Conservation (phyloP, 2,329 filamentous ascomycete species). For the Colletotrichum melonis region DNA sequence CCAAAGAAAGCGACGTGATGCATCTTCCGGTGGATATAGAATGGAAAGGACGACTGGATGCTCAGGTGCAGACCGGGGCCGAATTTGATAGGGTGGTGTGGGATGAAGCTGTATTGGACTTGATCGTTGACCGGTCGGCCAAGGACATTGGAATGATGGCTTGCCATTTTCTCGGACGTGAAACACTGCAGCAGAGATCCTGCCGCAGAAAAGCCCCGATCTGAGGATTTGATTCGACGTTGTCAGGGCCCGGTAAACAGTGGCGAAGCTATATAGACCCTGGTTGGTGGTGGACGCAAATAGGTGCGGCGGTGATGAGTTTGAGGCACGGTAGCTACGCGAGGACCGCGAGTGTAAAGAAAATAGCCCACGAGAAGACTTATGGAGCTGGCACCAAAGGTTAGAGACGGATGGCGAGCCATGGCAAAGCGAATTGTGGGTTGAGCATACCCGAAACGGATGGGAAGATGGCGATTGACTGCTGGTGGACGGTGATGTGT, state of each 20-base stretch:
- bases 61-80: not conserved
- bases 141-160: not conserved
- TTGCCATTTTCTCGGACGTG: not conserved
- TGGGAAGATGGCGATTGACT: not conserved
- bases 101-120: not conserved
- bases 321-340: not conserved
- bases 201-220: not conserved
- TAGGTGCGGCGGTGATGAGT: not conserved
- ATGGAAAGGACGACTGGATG: not conserved
- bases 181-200: not conserved
- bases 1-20: constrained; percentile 29
- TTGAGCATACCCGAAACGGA: not conserved
- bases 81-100: not conserved
- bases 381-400: not conserved
- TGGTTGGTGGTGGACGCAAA: not conserved
- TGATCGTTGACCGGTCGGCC: not conserved
- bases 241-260: not conserved
- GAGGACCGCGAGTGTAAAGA: not conserved
- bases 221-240: not conserved
- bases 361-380: not conserved
- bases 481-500: not conserved
- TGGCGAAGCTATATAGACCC: not conserved
- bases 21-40: not conserved
- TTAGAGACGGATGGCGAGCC: not conserved
- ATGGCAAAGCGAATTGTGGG: not conserved